A percentile compares a stretch with the other conserved stretches of the same genome.
Evolutionary conservation across 2,329 filamentous ascomycete species (phyloP).

Genomic region (Blastomyces gilchristii): DNA sequence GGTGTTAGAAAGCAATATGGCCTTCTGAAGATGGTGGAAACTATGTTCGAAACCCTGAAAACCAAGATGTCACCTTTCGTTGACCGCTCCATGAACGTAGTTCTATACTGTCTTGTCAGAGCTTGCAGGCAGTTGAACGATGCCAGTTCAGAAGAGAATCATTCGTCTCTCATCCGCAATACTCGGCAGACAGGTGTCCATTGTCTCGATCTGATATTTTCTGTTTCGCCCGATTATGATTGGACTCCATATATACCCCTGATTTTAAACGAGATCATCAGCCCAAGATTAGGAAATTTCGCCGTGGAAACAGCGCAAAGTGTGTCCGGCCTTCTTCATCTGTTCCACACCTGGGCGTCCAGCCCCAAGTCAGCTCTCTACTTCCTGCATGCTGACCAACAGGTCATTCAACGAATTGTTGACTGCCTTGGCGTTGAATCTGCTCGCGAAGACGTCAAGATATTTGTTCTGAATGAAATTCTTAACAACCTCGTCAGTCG

Average conservation of each 20-base stretch:
- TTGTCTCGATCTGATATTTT: conserved; percentile 69
- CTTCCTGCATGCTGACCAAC: conserved; percentile 51
- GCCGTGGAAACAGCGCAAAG: conserved; percentile 80
- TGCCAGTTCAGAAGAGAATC: conserved; percentile 16
- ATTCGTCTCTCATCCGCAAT: conserved; percentile 33
- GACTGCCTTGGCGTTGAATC: conserved; percentile 62
- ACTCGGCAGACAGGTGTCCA: conserved; percentile 58
- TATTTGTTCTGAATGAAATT: conserved; percentile 65
- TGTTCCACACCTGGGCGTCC: conserved; percentile 73
- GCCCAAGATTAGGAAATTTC: conserved; percentile 66
- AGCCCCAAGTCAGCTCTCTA: conserved; percentile 57
- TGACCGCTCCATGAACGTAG: conserved; percentile 58
- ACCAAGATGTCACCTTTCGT: conserved; percentile 60
- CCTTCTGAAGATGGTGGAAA: conserved; percentile 81
- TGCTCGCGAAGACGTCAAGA: conserved; percentile 75
- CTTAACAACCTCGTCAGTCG: conserved; percentile 58
- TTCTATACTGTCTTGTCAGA: conserved; percentile 70
- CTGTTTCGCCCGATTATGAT: conserved; percentile 57
- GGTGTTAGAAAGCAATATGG: conserved; percentile 73
- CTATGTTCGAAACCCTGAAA: conserved; percentile 76
- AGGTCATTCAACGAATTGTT: conserved; percentile 58
- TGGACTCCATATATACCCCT: conserved; percentile 62
- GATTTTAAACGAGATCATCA: conserved; percentile 66
- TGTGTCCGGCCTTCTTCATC: conserved; percentile 67
- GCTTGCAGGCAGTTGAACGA: conserved; percentile 47